Percentiles rank a stretch among this genome's conserved stretches.
phyloP scores from a whole-genome alignment of 2,329 filamentous ascomycete genomes.

The Ascocoryne sarcoides region DNA sequence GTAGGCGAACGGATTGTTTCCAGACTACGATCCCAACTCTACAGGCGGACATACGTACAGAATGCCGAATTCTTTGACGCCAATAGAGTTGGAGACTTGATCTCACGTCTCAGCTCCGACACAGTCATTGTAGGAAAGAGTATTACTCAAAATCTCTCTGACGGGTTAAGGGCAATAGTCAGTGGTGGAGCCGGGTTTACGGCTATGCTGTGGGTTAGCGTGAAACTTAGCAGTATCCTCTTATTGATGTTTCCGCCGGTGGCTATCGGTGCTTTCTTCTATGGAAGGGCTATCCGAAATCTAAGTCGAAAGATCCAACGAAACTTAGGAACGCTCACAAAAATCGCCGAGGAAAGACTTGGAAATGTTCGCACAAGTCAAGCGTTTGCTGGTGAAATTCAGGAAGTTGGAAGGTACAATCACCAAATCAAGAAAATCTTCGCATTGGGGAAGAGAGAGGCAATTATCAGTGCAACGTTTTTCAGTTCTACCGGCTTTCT shows the following conservation, averaged over 20 bases:
- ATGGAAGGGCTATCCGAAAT: slow-evolving; percentile 80
- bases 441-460: slow-evolving; percentile 75
- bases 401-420: slow-evolving; percentile 88
- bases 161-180: slow-evolving; percentile 84
- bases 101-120: slow-evolving; percentile 90
- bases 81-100: slow-evolving; percentile 91
- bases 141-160: slow-evolving; percentile 94
- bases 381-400: slow-evolving; percentile 86
- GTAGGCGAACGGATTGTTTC: slow-evolving; percentile 93
- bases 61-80: slow-evolving; percentile 99
- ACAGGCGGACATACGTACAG: slow-evolving; percentile 87
- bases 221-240: slow-evolving; percentile 81
- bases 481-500: slow-evolving; percentile 81
- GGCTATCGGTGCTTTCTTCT: slow-evolving; percentile 82
- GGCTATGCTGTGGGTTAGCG: slow-evolving; percentile 92
- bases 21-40: slow-evolving; percentile 79
- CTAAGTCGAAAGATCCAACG: slow-evolving; percentile 89
- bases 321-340: slow-evolving; percentile 85
- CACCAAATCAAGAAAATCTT: slow-evolving; percentile 89
- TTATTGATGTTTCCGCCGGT: slow-evolving; percentile 84
- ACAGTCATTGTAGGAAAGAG: slow-evolving; percentile 98
- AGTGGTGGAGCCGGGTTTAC: slow-evolving; percentile 83
- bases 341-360: slow-evolving; percentile 95
- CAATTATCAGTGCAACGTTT: slow-evolving; percentile 82
- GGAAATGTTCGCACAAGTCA: slow-evolving; percentile 96